Conservation (phyloP, 2,329 filamentous ascomycete species). For the Tolypocladium amazonense region DNA sequence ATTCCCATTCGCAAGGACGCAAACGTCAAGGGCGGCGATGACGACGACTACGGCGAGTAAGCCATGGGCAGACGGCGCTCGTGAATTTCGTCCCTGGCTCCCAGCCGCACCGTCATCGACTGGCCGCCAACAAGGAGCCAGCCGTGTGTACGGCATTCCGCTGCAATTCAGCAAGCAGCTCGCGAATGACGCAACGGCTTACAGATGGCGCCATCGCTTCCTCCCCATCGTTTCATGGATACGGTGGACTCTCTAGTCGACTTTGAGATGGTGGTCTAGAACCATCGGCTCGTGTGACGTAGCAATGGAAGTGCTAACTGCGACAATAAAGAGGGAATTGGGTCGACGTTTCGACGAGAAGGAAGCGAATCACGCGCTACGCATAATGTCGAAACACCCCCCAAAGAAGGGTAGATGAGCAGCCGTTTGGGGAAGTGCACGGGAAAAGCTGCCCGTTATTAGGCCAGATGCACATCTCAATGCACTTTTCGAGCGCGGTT, state of each 20-base stretch:
- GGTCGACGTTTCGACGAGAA: not conserved
- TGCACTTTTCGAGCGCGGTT: not conserved
- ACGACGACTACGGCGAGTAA: slow-evolving; percentile 33
- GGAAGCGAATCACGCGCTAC: not conserved
- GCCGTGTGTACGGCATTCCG: not conserved
- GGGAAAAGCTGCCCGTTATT: no score
- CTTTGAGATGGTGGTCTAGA: not conserved
- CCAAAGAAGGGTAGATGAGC: not conserved
- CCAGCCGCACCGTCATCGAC: not conserved
- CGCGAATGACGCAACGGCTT: not conserved
- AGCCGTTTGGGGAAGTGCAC: not conserved
- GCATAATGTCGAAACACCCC: not conserved
- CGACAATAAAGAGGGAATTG: not conserved
- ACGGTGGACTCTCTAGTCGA: not conserved
- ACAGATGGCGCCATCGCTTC: not conserved
- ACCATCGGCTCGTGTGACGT: not conserved
- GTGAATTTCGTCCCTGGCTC: not conserved
- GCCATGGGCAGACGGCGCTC: not conserved
- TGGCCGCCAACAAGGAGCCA: not conserved
- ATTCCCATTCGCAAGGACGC: slow-evolving; percentile 92
- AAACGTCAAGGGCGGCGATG: slow-evolving; percentile 38
- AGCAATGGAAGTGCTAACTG: not conserved
- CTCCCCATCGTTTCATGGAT: no score
- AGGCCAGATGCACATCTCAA: not conserved
- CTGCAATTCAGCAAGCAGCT: not conserved